These are phyloP conservation scores for Ogataea pignaliae DNA, from an alignment of 805 yeast species.

Conservation along the genomic window DNA sequence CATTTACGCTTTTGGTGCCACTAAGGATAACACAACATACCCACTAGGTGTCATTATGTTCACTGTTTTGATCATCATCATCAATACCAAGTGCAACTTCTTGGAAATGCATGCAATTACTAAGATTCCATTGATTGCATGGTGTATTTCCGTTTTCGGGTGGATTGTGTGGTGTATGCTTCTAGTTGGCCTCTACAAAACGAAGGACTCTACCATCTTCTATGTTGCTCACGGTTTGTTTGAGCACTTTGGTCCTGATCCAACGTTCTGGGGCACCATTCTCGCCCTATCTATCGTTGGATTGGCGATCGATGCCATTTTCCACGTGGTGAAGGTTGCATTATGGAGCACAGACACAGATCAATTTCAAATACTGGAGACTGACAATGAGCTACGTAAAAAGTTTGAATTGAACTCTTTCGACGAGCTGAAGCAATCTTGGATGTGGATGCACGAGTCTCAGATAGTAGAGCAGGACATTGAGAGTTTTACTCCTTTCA, in stretches of 20 bases:
- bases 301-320: slow-evolving; percentile 58
- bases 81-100: slow-evolving; percentile 74
- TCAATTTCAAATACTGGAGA: slow-evolving; percentile 71
- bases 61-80: slow-evolving; percentile 65
- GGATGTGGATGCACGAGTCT: slow-evolving; percentile 53
- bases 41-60: slow-evolving; percentile 78
- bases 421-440: slow-evolving; percentile 70
- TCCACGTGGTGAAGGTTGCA: slow-evolving; percentile 52
- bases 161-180: slow-evolving; percentile 82
- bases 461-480: slow-evolving; percentile 23
- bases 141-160: slow-evolving; percentile 72
- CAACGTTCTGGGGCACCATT: slow-evolving; percentile 82
- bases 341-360: slow-evolving; percentile 72
- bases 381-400: slow-evolving; percentile 58
- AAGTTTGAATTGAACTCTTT: slow-evolving; percentile 70
- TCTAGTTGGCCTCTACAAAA: slow-evolving; percentile 62
- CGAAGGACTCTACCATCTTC: slow-evolving; percentile 52
- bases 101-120: slow-evolving; percentile 77
- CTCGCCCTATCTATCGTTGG: slow-evolving; percentile 56
- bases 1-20: slow-evolving; percentile 67
- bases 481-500: slow-evolving; percentile 14
- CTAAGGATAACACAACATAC: slow-evolving; percentile 70
- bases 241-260: slow-evolving; percentile 71
- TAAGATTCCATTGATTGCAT: slow-evolving; percentile 61
- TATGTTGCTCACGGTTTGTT: slow-evolving; percentile 68